These are phyloP conservation scores for Thymus quinquecostatus DNA, from an alignment of 257 asterid species.

Conservation along the genomic window DNA sequence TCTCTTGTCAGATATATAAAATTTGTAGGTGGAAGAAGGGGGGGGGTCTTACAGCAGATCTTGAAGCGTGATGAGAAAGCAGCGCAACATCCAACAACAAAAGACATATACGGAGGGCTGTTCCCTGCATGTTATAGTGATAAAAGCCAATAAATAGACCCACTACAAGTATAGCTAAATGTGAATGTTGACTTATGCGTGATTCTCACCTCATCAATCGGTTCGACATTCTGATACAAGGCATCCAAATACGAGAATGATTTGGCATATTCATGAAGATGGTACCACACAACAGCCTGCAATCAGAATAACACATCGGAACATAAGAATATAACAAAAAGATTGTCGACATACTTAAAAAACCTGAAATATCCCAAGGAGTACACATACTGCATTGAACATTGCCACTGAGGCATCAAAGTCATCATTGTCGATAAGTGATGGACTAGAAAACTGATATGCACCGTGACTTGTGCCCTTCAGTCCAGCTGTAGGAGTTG, in stretches of 20 bases:
- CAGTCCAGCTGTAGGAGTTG: slow-evolving; percentile 45
- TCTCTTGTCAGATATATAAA: slow-evolving; percentile 6
- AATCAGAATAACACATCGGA: slow-evolving; percentile 32
- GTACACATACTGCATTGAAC: slow-evolving; percentile 68
- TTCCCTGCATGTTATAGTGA: slow-evolving; percentile 60
- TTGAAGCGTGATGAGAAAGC: slow-evolving; percentile 65
- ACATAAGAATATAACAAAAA: slow-evolving; percentile 24
- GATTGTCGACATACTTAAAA: slow-evolving; percentile 17
- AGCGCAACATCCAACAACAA: slow-evolving; percentile 87
- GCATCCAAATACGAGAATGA: slow-evolving; percentile 72
- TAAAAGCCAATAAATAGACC: slow-evolving; percentile 30
- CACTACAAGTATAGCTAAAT: slow-evolving; percentile 15
- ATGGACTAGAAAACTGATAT: slow-evolving; percentile 49
- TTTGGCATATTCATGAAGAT: slow-evolving; percentile 81
- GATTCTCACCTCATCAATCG: slow-evolving; percentile 78
- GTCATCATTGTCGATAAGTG: slow-evolving; percentile 49
- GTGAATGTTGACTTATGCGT: slow-evolving; percentile 1
- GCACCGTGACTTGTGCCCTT: slow-evolving; percentile 44
- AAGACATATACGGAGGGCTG: slow-evolving; percentile 83
- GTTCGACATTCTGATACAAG: slow-evolving; percentile 82
- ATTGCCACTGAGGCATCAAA: slow-evolving; percentile 63
- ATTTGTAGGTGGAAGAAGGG: slow-evolving; percentile 11
- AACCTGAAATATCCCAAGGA: slow-evolving; percentile 25
- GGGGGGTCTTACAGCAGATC: slow-evolving; percentile 70
- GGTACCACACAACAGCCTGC: slow-evolving; percentile 94